Evolutionary conservation across 176 grass and related monocot species (phyloP).

Genomic region (Zoysia japonica): DNA sequence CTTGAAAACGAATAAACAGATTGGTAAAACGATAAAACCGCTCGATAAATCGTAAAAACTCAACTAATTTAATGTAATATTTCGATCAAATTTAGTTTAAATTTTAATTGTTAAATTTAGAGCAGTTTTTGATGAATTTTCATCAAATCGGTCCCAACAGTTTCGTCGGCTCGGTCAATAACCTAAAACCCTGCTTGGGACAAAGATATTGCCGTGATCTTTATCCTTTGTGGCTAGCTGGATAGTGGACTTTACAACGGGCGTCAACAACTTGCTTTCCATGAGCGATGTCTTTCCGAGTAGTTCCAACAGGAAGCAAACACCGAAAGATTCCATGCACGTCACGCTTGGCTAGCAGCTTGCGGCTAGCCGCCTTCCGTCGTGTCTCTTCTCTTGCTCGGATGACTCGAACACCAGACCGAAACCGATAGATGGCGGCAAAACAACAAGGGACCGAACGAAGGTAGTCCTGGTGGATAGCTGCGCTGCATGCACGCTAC

Average conservation of each 20-base stretch:
- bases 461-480: not conserved
- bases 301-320: slow-evolving; percentile 55
- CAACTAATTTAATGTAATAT: no score
- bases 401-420: slow-evolving; percentile 21
- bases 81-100: no score
- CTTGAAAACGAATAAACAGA: no score
- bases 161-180: no score
- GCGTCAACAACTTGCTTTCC: slow-evolving; percentile 37
- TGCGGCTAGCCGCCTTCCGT: not conserved
- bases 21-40: no score
- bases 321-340: slow-evolving; percentile 63
- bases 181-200: not conserved
- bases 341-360: slow-evolving; percentile 9
- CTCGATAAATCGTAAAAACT: no score
- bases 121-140: no score
- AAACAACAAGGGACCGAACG: slow-evolving; percentile 32
- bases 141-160: no score
- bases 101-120: no score
- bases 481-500: no score
- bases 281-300: slow-evolving; percentile 12
- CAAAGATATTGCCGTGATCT: slow-evolving; percentile 15
- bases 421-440: not conserved
- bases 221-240: slow-evolving; percentile 14
- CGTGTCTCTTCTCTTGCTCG: not conserved
- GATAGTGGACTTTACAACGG: slow-evolving; percentile 33